Evolutionary conservation across 1,284 basidiomycete genomes (phyloP).

Genomic region (Cutaneotrichosporon sp.): DNA sequence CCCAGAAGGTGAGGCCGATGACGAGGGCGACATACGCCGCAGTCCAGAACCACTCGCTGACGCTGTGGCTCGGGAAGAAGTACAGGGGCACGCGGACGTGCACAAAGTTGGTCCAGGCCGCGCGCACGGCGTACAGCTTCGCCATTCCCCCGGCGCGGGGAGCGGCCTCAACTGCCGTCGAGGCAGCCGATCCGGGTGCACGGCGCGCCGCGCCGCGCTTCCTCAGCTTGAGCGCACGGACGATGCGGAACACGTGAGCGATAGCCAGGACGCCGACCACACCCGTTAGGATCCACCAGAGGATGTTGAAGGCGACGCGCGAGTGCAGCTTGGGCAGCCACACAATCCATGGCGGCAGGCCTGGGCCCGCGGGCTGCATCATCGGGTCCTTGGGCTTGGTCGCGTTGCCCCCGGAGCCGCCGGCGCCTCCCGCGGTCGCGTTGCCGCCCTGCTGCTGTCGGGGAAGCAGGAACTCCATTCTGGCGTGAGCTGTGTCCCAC

Average conservation of each 20-base stretch:
- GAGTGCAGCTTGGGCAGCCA: neutral
- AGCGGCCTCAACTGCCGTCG: neutral
- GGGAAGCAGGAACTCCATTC: no score
- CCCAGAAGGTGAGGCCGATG: slow-evolving; percentile 20
- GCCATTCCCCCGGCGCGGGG: neutral
- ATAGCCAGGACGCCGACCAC: neutral
- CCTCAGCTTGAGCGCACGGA: neutral
- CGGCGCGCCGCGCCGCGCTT: neutral
- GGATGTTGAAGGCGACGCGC: slow-evolving; percentile 3
- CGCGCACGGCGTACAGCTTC: neutral
- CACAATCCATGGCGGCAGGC: no score
- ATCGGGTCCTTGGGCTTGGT: neutral
- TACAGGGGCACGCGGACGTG: slow-evolving; percentile 20
- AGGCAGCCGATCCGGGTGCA: neutral
- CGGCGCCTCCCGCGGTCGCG: neutral
- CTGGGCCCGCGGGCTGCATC: no score
- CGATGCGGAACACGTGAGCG: neutral
- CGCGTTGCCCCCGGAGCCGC: neutral
- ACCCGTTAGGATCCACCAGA: slow-evolving; percentile 18
- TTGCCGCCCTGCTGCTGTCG: no score
- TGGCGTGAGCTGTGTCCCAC: no score
- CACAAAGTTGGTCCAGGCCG: slow-evolving; percentile 11
- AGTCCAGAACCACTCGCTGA: slow-evolving; percentile 23
- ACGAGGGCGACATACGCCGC: slow-evolving; percentile 17
- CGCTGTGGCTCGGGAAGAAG: slow-evolving; percentile 14